Conservation (phyloP, 1,139 yeast genomes). For the Zygoascus meyerae region DNA sequence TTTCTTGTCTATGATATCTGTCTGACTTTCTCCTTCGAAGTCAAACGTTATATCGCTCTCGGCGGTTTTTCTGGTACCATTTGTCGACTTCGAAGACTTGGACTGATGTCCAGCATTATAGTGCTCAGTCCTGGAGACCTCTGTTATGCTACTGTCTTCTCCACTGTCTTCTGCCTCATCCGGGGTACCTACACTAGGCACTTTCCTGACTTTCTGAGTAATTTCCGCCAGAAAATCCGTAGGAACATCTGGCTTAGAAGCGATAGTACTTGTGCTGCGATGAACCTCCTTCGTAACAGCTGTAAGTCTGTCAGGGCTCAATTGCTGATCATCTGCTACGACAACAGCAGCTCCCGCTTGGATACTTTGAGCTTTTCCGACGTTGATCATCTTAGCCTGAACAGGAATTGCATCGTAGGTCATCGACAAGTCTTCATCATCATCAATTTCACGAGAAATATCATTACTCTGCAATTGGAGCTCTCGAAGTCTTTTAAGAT, state of each 20-base stretch:
- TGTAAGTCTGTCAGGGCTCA: neutral
- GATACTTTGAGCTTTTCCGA: conserved; percentile 8
- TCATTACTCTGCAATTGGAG: conserved; percentile 32
- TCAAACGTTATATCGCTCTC: neutral
- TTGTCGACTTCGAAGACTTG: neutral
- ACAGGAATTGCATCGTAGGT: conserved; percentile 6
- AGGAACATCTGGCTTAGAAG: conserved; percentile 4
- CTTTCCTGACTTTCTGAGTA: conserved; percentile 9
- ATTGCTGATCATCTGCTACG: neutral
- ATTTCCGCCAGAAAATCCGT: conserved; percentile 14
- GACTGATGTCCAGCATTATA: conserved; percentile 8
- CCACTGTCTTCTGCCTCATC: neutral
- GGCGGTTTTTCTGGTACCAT: neutral
- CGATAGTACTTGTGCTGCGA: neutral
- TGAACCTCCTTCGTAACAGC: neutral
- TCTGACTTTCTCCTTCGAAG: neutral
- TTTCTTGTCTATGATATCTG: neutral
- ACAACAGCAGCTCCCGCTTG: neutral
- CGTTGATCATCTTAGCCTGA: conserved; percentile 6
- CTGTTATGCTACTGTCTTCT: conserved; percentile 1
- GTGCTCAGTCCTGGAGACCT: conserved; percentile 9
- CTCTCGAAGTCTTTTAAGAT: conserved; percentile 27
- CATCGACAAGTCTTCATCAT: conserved; percentile 9
- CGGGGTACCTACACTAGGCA: neutral
- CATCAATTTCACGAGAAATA: conserved; percentile 23